These are phyloP conservation scores for Solanum microdontum DNA, from an alignment of 257 asterid genomes.

Conservation along the genomic window DNA sequence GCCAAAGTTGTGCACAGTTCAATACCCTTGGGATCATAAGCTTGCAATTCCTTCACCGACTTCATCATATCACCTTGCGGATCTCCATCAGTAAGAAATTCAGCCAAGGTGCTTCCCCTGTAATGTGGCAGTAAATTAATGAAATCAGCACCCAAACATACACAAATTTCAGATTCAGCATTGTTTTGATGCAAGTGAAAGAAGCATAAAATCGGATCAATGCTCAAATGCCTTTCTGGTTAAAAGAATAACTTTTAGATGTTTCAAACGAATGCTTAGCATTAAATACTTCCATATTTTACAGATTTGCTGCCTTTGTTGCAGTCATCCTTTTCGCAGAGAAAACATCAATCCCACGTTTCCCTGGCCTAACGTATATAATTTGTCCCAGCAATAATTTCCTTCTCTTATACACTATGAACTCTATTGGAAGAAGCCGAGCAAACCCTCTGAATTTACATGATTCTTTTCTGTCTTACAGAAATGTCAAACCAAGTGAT, in stretches of 20 bases:
- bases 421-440: background rate
- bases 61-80: conserved; percentile 31
- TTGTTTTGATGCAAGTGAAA: background rate
- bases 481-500: background rate
- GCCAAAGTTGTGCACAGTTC: conserved; percentile 37
- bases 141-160: background rate
- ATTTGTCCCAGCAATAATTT: background rate
- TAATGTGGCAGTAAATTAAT: background rate
- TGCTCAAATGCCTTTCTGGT: background rate
- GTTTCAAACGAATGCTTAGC: background rate
- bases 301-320: background rate
- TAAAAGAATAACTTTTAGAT: background rate
- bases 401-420: background rate
- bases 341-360: background rate
- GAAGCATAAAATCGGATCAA: background rate
- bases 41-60: conserved; percentile 37
- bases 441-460: background rate
- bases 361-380: background rate
- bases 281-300: background rate
- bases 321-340: background rate
- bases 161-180: background rate
- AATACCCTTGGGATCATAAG: conserved; percentile 21
- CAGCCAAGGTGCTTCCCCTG: conserved; percentile 53
- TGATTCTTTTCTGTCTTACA: background rate
- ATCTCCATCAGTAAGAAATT: conserved; percentile 48